Percentiles rank a stretch among this genome's conserved stretches.
phyloP scores from a whole-genome alignment of 208 protist species.

The Crithidia mellificae region DNA sequence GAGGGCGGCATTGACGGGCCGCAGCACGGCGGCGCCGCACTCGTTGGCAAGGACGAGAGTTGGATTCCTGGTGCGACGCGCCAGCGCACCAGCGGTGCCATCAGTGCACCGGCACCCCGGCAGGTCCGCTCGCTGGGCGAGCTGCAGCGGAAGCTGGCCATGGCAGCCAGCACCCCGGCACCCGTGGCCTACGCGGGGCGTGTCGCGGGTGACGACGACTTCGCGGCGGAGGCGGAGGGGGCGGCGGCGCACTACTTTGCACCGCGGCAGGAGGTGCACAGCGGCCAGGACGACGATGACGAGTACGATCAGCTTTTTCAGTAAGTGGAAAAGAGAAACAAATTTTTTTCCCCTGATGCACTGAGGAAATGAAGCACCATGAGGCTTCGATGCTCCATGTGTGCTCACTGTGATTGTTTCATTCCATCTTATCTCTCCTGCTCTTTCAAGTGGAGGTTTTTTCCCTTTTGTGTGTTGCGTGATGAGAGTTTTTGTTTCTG shows the following conservation, averaged over 20 bases:
- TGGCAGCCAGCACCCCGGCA: conserved; percentile 7
- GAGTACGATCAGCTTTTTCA: conserved; percentile 43
- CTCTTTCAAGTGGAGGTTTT: too few species aligned
- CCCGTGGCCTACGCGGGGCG: conserved; percentile 22
- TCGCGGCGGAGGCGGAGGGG: conserved; percentile 34
- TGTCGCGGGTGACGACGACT: conserved; percentile 33
- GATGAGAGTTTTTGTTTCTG: too few species aligned
- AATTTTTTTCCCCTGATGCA: too few species aligned
- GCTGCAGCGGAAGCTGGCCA: conserved; percentile 30
- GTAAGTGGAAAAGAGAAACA: conserved; percentile 8
- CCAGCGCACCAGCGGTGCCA: too few species aligned
- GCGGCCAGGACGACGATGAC: conserved; percentile 30
- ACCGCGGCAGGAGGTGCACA: conserved; percentile 32
- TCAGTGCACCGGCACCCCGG: background rate
- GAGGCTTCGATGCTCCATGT: too few species aligned
- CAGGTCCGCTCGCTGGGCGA: conserved; percentile 32
- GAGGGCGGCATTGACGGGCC: conserved; percentile 16
- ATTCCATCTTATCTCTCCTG: too few species aligned
- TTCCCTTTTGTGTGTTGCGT: too few species aligned
- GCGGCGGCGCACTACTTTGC: conserved; percentile 51
- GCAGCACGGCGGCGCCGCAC: background rate
- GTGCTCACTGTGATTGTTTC: too few species aligned
- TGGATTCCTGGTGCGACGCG: background rate
- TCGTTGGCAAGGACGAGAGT: background rate
- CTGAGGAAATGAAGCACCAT: too few species aligned